Evolutionary conservation across 2,329 filamentous ascomycete species (phyloP).

Genomic region (Fusarium nygamai): DNA sequence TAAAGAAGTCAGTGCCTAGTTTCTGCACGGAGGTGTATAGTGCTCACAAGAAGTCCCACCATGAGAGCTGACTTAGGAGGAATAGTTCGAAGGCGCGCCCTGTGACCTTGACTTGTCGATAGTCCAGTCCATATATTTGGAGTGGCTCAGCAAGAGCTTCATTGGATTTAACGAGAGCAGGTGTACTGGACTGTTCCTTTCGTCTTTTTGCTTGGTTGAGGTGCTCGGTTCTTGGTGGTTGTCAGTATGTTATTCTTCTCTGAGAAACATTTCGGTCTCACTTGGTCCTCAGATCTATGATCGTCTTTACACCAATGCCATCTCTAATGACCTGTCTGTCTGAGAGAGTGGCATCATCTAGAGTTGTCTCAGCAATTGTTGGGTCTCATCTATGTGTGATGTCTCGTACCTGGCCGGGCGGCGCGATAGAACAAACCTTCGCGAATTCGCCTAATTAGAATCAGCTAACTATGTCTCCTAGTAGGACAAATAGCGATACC

Average conservation of each 20-base stretch:
- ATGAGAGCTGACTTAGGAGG: constrained; percentile 74
- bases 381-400: neutral
- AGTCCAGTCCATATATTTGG: constrained; percentile 70
- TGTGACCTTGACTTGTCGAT: constrained; percentile 77
- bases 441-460: constrained; percentile 56
- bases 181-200: constrained; percentile 55
- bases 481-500: constrained; percentile 51
- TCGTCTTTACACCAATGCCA: constrained; percentile 72
- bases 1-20: constrained; percentile 20
- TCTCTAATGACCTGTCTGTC: constrained; percentile 70
- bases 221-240: constrained; percentile 71
- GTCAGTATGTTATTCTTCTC: constrained; percentile 4
- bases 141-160: constrained; percentile 63
- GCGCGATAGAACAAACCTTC: constrained; percentile 76
- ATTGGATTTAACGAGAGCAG: constrained; percentile 54
- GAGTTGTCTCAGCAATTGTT: constrained; percentile 13
- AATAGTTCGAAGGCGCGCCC: constrained; percentile 75
- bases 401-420: constrained; percentile 64
- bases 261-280: constrained; percentile 49
- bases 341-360: constrained; percentile 74
- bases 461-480: neutral
- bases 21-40: neutral
- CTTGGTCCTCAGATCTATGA: constrained; percentile 84
- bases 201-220: constrained; percentile 73
- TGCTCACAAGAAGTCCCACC: constrained; percentile 70